Evolutionary conservation across 148 eudicot genomes (phyloP).

Genomic region (Heliosperma pusillum): DNA sequence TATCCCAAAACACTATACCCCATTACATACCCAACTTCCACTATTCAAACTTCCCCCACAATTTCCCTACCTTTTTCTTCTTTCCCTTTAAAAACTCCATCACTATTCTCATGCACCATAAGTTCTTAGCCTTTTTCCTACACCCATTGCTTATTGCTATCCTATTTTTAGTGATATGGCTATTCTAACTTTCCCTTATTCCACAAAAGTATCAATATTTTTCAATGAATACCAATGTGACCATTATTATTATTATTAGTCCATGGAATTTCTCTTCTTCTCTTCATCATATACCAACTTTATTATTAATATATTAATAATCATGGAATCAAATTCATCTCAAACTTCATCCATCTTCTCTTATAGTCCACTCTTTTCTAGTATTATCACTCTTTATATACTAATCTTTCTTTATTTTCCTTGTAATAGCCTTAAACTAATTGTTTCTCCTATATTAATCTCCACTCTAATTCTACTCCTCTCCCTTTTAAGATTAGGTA

Average conservation of each 20-base stretch:
- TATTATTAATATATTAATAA: background rate
- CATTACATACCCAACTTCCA: constrained; percentile 12
- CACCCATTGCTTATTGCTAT: background rate
- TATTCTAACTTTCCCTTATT: constrained; percentile 16
- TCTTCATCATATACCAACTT: background rate
- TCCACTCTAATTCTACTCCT: constrained; percentile 50
- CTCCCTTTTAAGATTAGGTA: constrained; percentile 51
- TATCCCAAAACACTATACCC: constrained; percentile 3
- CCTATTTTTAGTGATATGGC: background rate
- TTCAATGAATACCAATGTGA: background rate
- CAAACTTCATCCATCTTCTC: constrained; percentile 15
- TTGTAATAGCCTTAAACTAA: constrained; percentile 21
- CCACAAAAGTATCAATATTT: background rate
- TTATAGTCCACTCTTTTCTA: constrained; percentile 45
- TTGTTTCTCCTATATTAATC: constrained; percentile 49
- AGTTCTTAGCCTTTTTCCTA: constrained; percentile 10
- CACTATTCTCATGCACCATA: constrained; percentile 25
- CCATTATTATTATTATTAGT: background rate
- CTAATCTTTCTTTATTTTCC: constrained; percentile 58
- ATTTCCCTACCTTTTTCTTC: background rate
- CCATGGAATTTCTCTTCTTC: background rate
- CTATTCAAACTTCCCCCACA: constrained; percentile 8
- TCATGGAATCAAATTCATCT: background rate
- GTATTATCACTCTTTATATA: constrained; percentile 42
- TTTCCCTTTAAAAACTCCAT: background rate